Evolutionary conservation across 371 early-diverging fungal genomes (phyloP), one percentile per base, ranked within the genome.

Genomic region (Saksenaea oblongispora): DNA sequence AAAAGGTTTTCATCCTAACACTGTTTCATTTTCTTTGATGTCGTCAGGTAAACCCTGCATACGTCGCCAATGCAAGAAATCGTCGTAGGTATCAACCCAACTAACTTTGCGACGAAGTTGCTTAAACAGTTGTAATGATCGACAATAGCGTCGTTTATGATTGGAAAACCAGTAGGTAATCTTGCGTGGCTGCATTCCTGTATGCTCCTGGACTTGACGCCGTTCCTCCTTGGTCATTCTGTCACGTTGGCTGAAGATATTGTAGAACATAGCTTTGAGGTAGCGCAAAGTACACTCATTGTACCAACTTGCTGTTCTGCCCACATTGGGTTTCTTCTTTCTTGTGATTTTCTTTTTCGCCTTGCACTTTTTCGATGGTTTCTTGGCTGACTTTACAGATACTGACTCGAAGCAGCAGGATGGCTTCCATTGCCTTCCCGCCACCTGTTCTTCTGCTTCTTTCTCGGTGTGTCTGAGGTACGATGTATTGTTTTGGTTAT

Each of bases 91-190:
- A 2, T 63, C 47, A 15, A 71, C 42, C 7, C 15, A 24, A 22
- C 57, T 60, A 11, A 58, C 24, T 13, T 35, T 54, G 37, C 59
- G 51, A 5, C 47, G 53, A 26, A 64, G 15, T 39, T 59, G 44
- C 26, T 60, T 55, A 39, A 64, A 73, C n/a, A 58, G 17, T 14
- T 53, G 17, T n/a, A 73, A 56, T 7, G 62, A 55, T 0, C 34
- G 35, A 17, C 60, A 56, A 27, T 70, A 70, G 35, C 80, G 64
- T 34, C 80, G 63, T 27, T 77, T 76, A 27, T 75, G 77, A 47
- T 80, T 80, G 4, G 80, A 77, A 36, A 80, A 75, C 80, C 80
- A 80, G 41, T 80, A 80, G 13, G 80, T 80, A 31, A 80, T 72
- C 27, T 72, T 76, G n/a, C 80, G 70, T 14, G 77, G 67, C 11